phyloP scores from a whole-genome alignment of 768 basidiomycete species.

The Tylopilus felleus region DNA sequence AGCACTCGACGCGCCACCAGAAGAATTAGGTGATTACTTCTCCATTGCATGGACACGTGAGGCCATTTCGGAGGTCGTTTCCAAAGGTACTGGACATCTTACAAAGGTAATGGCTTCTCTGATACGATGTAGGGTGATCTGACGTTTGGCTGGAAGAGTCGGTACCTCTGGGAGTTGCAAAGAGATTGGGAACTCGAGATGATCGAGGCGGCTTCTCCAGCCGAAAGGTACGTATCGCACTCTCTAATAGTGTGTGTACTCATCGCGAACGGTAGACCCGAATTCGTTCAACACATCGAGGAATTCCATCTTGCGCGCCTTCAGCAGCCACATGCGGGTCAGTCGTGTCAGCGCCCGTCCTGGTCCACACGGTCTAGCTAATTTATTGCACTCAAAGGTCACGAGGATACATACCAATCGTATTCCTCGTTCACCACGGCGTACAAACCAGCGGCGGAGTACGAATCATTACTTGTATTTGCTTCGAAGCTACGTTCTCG shows the following conservation, averaged over 20 bases:
- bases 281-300: conserved; percentile 51
- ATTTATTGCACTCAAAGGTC: conserved; percentile 43
- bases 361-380: neutral
- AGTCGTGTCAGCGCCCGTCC: conserved; percentile 4
- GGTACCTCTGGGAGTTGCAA: conserved; percentile 65
- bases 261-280: conserved; percentile 31
- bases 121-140: conserved; percentile 9
- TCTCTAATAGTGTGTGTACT: neutral
- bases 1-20: conserved; percentile 40
- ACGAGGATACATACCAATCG: conserved; percentile 76
- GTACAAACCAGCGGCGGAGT: conserved; percentile 67
- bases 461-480: conserved; percentile 70
- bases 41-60: conserved; percentile 58
- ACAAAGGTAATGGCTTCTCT: conserved; percentile 46
- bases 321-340: conserved; percentile 73
- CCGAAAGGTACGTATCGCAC: conserved; percentile 42
- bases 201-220: conserved; percentile 45
- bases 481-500: conserved; percentile 71
- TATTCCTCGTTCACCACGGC: conserved; percentile 90
- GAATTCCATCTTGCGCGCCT: conserved; percentile 63
- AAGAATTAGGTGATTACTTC: conserved; percentile 56
- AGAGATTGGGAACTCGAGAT: conserved; percentile 72
- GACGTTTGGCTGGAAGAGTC: conserved; percentile 46
- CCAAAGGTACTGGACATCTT: conserved; percentile 58
- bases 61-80: conserved; percentile 51